These are phyloP conservation scores for Limtongia smithiae DNA, from an alignment of 805 yeast genomes.

Conservation along the genomic window DNA sequence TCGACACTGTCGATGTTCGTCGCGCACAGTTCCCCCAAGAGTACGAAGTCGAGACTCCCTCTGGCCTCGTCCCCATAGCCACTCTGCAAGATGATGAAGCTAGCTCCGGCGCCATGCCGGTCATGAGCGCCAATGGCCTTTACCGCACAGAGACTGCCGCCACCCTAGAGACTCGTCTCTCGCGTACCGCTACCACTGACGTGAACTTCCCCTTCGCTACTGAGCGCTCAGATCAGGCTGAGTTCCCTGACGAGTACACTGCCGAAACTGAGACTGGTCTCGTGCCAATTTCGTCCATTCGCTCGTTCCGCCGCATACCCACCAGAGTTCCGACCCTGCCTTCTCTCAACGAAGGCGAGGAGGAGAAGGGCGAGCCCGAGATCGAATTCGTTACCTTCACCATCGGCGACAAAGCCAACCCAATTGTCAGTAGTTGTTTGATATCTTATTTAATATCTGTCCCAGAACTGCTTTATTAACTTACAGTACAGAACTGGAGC, in stretches of 20 bases:
- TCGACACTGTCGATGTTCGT: conserved; percentile 20
- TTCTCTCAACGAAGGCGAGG: conserved; percentile 29
- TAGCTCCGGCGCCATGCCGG: neutral
- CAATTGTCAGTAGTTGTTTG: conserved; percentile 40
- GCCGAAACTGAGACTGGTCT: conserved; percentile 84
- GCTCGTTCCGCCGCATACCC: conserved; percentile 23
- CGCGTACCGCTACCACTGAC: conserved; percentile 49
- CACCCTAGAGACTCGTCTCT: conserved; percentile 61
- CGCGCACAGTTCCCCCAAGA: conserved; percentile 77
- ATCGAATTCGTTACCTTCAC: conserved; percentile 79
- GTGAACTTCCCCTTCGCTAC: conserved; percentile 49
- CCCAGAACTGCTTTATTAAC: neutral
- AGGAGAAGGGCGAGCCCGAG: conserved; percentile 36
- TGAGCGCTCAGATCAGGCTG: conserved; percentile 34
- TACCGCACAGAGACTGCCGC: conserved; percentile 61
- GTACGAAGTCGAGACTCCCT: conserved; percentile 77
- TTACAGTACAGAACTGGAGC: conserved; percentile 20
- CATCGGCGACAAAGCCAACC: conserved; percentile 80
- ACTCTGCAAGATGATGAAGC: conserved; percentile 37
- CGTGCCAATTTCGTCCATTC: conserved; percentile 71
- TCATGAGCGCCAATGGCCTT: conserved; percentile 7
- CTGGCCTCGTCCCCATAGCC: conserved; percentile 76
- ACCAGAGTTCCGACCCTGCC: conserved; percentile 10
- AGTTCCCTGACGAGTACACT: conserved; percentile 90
- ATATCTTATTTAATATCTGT: neutral